Evolutionary conservation across 306 rosid genomes (phyloP).

Genomic region (Albizia julibrissin): DNA sequence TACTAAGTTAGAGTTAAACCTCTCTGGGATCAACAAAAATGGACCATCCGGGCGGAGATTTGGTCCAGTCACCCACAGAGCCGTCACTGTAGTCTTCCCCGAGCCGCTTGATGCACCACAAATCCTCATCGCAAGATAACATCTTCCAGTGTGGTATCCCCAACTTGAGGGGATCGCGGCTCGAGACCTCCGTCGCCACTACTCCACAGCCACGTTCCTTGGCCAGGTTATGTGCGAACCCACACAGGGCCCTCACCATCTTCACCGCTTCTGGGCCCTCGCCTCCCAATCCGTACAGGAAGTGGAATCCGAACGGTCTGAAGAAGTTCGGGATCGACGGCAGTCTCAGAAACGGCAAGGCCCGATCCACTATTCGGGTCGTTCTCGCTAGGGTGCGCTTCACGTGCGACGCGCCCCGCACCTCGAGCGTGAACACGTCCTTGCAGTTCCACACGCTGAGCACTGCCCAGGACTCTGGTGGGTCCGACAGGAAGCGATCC

Average conservation of each 20-base stretch:
- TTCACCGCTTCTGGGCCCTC: conserved; percentile 68
- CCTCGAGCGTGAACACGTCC: conserved; percentile 73
- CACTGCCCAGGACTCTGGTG: conserved; percentile 88
- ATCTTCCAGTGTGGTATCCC: conserved; percentile 93
- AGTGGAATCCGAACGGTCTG: conserved; percentile 76
- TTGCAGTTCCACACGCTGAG: conserved; percentile 87
- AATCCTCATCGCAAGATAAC: conserved; percentile 73
- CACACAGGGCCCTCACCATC: conserved; percentile 65
- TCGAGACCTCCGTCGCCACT: conserved; percentile 83
- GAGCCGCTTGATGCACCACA: conserved; percentile 86
- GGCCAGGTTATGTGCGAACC: conserved; percentile 75
- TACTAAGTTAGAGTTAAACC: conserved; percentile 34
- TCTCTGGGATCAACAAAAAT: conserved; percentile 98
- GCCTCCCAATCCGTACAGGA: conserved; percentile 81
- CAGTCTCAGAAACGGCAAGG: conserved; percentile 72
- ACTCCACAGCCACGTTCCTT: conserved; percentile 70
- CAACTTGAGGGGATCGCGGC: conserved; percentile 54
- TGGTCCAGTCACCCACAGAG: conserved; percentile 95
- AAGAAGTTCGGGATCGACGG: conserved; percentile 84
- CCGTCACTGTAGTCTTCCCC: conserved; percentile 86
- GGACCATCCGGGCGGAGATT: conserved; percentile 69
- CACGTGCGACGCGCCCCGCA: conserved; percentile 72
- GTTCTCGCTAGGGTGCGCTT: conserved; percentile 57
- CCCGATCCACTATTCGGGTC: conserved; percentile 67
- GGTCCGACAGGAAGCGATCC: conserved; percentile 52